phyloP scores from a whole-genome alignment of 257 asterid species.

The Nicotiana noctiflora region DNA sequence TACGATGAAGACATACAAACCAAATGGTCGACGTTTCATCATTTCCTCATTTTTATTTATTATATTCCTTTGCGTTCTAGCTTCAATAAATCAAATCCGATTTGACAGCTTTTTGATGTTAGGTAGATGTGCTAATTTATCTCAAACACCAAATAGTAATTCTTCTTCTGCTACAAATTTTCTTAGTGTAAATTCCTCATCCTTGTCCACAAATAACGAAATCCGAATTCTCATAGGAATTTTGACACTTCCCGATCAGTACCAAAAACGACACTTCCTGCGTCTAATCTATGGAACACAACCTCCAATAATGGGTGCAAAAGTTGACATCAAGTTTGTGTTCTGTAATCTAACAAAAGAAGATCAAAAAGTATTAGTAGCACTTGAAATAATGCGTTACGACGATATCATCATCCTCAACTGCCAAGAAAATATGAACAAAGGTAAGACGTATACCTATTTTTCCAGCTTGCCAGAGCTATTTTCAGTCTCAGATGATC shows the following conservation, averaged over 20 bases:
- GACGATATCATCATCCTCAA: slow-evolving; percentile 75
- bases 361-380: slow-evolving; percentile 68
- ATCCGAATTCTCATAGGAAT: slow-evolving; percentile 65
- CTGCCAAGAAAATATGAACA: slow-evolving; percentile 82
- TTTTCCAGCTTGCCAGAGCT: slow-evolving; percentile 76
- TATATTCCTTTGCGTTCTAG: slow-evolving; percentile 54
- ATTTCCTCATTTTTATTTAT: slow-evolving; percentile 51
- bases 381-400: slow-evolving; percentile 79
- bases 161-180: not conserved
- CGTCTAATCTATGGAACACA: slow-evolving; percentile 85
- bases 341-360: slow-evolving; percentile 93
- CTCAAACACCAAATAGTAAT: not conserved
- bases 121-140: slow-evolving; percentile 37
- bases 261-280: slow-evolving; percentile 79
- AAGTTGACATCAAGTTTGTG: slow-evolving; percentile 65
- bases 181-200: slow-evolving; percentile 5
- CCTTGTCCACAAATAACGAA: slow-evolving; percentile 24
- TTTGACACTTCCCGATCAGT: slow-evolving; percentile 81
- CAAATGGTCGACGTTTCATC: slow-evolving; percentile 41
- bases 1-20: slow-evolving; percentile 37
- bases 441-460: slow-evolving; percentile 76
- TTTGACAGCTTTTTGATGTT: slow-evolving; percentile 41
- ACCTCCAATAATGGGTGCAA: slow-evolving; percentile 34
- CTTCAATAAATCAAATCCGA: slow-evolving; percentile 57
- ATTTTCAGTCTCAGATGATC: slow-evolving; percentile 17